Evolutionary conservation across 2,329 filamentous ascomycete genomes (phyloP).

Genomic region (Leptographium flavum): DNA sequence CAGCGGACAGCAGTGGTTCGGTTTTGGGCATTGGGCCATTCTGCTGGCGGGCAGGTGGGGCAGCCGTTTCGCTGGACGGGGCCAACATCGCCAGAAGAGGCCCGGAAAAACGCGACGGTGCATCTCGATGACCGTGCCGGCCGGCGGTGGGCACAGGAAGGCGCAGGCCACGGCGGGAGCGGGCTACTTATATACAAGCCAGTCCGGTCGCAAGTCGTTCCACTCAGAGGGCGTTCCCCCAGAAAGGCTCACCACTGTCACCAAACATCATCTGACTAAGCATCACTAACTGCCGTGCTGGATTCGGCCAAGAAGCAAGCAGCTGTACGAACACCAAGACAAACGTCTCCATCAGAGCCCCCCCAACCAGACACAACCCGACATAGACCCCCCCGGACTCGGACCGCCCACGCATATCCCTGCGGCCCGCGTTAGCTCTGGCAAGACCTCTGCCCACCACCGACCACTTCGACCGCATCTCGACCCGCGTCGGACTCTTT

Average conservation of each 20-base stretch:
- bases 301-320: too few relatives aligned
- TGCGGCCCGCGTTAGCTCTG: neutral
- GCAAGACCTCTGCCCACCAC: neutral
- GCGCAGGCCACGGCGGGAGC: neutral
- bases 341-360: neutral
- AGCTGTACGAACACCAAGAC: too few relatives aligned
- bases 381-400: too few relatives aligned
- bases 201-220: constrained; percentile 2
- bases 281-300: neutral
- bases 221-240: too few relatives aligned
- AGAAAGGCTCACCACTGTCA: neutral
- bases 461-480: neutral
- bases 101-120: constrained; percentile 1
- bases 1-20: neutral
- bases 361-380: too few relatives aligned
- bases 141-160: neutral
- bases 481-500: too few relatives aligned
- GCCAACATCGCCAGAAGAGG: neutral
- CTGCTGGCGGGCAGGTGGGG: neutral
- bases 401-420: neutral
- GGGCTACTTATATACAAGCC: constrained; percentile 1
- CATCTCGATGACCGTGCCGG: constrained; percentile 1
- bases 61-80: neutral
- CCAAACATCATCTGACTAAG: neutral
- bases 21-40: constrained; percentile 1